Percentiles rank a stretch among this genome's conserved stretches.
Conservation (phyloP, 2,329 filamentous ascomycete genomes). For the Orbilia blumenaviensis region DNA sequence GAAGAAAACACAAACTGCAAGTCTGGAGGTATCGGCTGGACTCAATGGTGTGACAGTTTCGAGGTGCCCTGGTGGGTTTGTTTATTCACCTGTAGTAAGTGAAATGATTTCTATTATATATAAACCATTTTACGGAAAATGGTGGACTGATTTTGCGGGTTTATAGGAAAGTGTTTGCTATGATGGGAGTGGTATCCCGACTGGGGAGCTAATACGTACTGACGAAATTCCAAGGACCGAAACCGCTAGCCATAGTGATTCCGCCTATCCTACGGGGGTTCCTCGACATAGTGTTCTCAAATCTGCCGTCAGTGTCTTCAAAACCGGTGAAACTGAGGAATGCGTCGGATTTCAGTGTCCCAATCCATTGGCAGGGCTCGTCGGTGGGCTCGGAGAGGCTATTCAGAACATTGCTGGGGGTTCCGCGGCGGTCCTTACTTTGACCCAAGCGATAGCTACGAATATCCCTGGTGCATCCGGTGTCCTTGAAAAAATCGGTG, state of each 20-base stretch:
- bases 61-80: no score
- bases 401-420: slow-evolving; percentile 2
- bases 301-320: background rate
- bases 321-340: slow-evolving; percentile 12
- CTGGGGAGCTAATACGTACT: no score
- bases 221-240: no score
- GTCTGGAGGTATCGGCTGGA: no score
- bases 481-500: background rate
- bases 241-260: background rate
- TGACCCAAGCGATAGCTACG: slow-evolving; percentile 25
- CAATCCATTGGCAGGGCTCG: background rate
- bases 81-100: no score
- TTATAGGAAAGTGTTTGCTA: no score
- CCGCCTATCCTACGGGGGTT: background rate
- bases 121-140: no score
- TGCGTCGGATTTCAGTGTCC: background rate
- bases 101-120: no score
- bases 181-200: no score
- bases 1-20: no score
- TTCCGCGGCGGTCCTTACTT: slow-evolving; percentile 9
- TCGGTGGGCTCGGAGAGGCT: background rate
- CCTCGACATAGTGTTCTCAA: background rate
- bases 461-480: slow-evolving; percentile 1
- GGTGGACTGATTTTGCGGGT: no score
- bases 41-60: no score